Conservation (phyloP, 2,329 filamentous ascomycete species). For the Dothiorella sarmentorum region DNA sequence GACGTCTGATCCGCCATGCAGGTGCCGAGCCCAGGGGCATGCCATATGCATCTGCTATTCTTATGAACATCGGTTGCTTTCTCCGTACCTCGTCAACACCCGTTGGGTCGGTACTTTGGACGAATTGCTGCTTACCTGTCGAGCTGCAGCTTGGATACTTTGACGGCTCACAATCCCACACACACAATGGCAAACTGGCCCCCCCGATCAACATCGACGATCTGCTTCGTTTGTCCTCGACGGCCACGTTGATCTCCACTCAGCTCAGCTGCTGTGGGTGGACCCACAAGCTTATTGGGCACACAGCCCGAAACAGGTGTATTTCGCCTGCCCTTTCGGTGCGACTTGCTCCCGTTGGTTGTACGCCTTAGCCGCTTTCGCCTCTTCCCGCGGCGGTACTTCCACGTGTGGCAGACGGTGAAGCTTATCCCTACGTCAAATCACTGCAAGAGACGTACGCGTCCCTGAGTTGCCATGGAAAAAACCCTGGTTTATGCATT, state of each 20-base stretch:
- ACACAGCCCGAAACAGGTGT: neutral
- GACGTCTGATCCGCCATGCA: neutral
- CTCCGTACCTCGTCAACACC: neutral
- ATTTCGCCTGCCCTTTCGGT: neutral
- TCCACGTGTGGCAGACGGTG: neutral
- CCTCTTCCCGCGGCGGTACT: neutral
- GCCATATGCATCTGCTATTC: neutral
- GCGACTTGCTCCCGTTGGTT: neutral
- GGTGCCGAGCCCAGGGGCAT: neutral
- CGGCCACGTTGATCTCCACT: neutral
- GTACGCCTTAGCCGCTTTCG: neutral
- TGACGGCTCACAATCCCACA: neutral
- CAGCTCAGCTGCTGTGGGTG: no score
- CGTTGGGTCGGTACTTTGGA: no score
- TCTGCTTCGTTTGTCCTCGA: neutral
- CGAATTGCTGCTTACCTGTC: no score
- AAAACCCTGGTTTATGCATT: neutral
- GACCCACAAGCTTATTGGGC: neutral
- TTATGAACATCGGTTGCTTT: neutral
- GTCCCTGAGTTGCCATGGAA: neutral
- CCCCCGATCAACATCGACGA: neutral
- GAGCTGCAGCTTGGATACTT: no score
- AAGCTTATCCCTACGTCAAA: conserved; percentile 1
- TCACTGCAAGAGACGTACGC: neutral
- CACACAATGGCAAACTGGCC: neutral